Evolutionary conservation across 495 filamentous ascomycete species (phyloP).

Genomic region (Rhizodiscina lignyota): DNA sequence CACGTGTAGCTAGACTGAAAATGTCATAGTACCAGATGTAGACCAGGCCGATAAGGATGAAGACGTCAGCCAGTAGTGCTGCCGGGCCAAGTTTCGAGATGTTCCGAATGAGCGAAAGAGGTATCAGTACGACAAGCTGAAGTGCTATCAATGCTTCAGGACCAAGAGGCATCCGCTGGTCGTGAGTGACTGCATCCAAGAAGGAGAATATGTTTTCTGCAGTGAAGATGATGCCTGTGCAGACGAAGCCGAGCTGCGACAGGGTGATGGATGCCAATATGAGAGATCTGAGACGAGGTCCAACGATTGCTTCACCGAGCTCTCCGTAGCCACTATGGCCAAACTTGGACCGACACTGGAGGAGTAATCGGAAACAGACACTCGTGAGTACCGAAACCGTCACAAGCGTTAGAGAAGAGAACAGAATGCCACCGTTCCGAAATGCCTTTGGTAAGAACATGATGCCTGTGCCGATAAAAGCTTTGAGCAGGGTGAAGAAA

Average conservation of each 20-base stretch:
- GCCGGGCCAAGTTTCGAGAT: slow-evolving; percentile 45
- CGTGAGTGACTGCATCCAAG: slow-evolving; percentile 31
- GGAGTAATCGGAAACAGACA: slow-evolving; percentile 46
- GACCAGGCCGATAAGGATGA: slow-evolving; percentile 41
- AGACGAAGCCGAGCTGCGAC: slow-evolving; percentile 54
- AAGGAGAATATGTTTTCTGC: slow-evolving; percentile 45
- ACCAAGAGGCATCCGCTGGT: slow-evolving; percentile 21
- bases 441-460: slow-evolving; percentile 57
- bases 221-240: slow-evolving; percentile 47
- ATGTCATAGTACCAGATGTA: slow-evolving; percentile 51
- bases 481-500: slow-evolving; percentile 52
- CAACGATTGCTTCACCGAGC: slow-evolving; percentile 37
- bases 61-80: slow-evolving; percentile 42
- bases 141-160: slow-evolving; percentile 32
- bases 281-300: slow-evolving; percentile 30
- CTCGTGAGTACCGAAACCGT: slow-evolving; percentile 36
- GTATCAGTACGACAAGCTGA: slow-evolving; percentile 38
- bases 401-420: slow-evolving; percentile 42
- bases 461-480: slow-evolving; percentile 49
- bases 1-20: slow-evolving; percentile 25
- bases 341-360: slow-evolving; percentile 33
- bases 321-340: slow-evolving; percentile 45
- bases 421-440: slow-evolving; percentile 49
- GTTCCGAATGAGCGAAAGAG: slow-evolving; percentile 44
- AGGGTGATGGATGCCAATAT: slow-evolving; percentile 43